Percentiles rank a stretch among this genome's conserved stretches.
These are phyloP conservation scores for Casuarina equisetifolia DNA, from an alignment of 306 rosid genomes.

Conservation along the genomic window DNA sequence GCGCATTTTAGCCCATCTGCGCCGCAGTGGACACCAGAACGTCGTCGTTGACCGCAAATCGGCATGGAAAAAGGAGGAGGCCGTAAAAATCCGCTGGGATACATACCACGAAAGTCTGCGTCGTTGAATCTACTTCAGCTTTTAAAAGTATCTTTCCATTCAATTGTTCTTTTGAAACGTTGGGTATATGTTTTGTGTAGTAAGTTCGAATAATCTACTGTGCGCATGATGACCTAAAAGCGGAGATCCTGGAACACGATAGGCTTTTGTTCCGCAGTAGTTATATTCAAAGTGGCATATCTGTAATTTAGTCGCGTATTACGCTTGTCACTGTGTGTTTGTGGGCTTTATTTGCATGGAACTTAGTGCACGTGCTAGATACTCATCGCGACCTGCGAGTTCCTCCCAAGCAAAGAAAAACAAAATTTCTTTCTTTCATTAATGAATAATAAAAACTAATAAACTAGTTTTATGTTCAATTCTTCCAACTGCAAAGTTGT, in stretches of 20 bases:
- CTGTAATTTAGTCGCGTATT: background rate
- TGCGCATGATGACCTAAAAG: conserved; percentile 14
- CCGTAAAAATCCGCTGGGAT: background rate
- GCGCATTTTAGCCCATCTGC: conserved; percentile 73
- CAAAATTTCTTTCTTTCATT: background rate
- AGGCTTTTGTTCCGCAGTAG: background rate
- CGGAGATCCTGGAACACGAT: conserved; percentile 7
- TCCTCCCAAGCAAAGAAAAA: background rate
- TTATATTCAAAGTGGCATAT: conserved; percentile 10
- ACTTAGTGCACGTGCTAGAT: conserved; percentile 62
- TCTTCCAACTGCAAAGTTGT: background rate
- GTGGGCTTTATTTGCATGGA: conserved; percentile 52
- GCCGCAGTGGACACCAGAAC: conserved; percentile 85
- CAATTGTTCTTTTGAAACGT: background rate
- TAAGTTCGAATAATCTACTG: conserved; percentile 34
- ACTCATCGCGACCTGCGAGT: conserved; percentile 25
- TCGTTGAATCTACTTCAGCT: conserved; percentile 36
- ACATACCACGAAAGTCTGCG: conserved; percentile 15
- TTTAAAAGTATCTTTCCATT: conserved; percentile 28
- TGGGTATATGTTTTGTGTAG: conserved; percentile 40
- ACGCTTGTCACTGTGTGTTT: conserved; percentile 10
- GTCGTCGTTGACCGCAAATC: conserved; percentile 38
- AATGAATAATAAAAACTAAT: background rate
- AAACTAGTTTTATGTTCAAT: background rate
- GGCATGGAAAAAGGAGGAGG: conserved; percentile 12